phyloP scores from a whole-genome alignment of 2,329 filamentous ascomycete genomes.

The Colletotrichum sp. region DNA sequence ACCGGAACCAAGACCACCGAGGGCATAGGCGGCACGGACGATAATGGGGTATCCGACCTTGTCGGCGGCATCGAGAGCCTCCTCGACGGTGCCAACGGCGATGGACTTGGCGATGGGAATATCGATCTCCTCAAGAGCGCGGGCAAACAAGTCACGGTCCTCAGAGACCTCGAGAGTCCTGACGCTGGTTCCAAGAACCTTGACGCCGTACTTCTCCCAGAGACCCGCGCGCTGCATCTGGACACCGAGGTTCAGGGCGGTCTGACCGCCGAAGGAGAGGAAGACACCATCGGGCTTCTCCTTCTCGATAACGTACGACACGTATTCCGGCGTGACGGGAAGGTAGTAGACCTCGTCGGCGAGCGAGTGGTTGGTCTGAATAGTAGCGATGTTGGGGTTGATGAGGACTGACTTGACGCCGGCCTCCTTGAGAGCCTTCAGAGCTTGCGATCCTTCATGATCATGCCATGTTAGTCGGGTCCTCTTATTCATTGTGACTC shows the following conservation, averaged over 20 bases:
- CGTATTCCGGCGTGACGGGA: slow-evolving; percentile 96
- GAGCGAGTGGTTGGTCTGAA: slow-evolving; percentile 95
- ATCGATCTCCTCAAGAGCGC: slow-evolving; percentile 94
- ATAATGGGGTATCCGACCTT: slow-evolving; percentile 96
- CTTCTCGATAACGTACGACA: slow-evolving; percentile 95
- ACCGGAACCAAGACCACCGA: slow-evolving; percentile 94
- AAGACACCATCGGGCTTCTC: slow-evolving; percentile 97
- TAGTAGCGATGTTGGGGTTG: slow-evolving; percentile 98
- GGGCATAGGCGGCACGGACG: slow-evolving; percentile 93
- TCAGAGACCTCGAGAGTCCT: slow-evolving; percentile 93
- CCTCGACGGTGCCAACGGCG: slow-evolving; percentile 88
- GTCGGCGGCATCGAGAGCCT: slow-evolving; percentile 86
- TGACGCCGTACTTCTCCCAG: slow-evolving; percentile 94
- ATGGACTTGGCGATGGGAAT: slow-evolving; percentile 98
- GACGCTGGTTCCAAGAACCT: slow-evolving; percentile 93
- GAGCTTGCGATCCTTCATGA: slow-evolving; percentile 81
- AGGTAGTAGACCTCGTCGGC: slow-evolving; percentile 98
- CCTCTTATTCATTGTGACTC: slow-evolving; percentile 6
- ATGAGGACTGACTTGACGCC: slow-evolving; percentile 90
- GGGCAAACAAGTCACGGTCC: slow-evolving; percentile 94
- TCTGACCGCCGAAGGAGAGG: slow-evolving; percentile 96
- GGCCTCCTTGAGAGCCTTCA: slow-evolving; percentile 96
- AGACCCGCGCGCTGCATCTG: slow-evolving; percentile 96
- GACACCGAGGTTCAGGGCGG: slow-evolving; percentile 93
- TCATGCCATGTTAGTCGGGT: slow-evolving; percentile 22